phyloP scores from a whole-genome alignment of 169 alveolate species.

The Ichthyophthirius multifiliis region DNA sequence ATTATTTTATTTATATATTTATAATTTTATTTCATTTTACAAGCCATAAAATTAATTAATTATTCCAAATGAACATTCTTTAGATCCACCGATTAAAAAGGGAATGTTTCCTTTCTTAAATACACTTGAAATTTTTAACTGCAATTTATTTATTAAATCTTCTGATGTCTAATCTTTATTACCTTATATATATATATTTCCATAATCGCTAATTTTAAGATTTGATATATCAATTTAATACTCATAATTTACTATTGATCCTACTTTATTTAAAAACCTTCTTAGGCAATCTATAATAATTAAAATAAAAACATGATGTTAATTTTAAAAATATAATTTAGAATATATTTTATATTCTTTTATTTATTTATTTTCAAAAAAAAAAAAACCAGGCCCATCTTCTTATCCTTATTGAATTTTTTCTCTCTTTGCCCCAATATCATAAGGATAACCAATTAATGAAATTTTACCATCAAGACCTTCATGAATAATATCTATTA shows the following conservation, averaged over 20 bases:
- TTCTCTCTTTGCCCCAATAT: slow-evolving; percentile 33
- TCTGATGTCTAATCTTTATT: slow-evolving; percentile 3
- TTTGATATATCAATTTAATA: slow-evolving; percentile 21
- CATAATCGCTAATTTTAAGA: slow-evolving; percentile 29
- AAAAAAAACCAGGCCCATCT: slow-evolving; percentile 46
- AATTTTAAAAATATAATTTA: not conserved
- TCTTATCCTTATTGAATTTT: slow-evolving; percentile 27
- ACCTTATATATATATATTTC: slow-evolving; percentile 18
- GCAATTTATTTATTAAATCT: slow-evolving; percentile 13
- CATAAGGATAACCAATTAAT: slow-evolving; percentile 32
- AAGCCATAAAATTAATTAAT: not conserved
- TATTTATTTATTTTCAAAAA: not conserved
- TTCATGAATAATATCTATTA: slow-evolving; percentile 7
- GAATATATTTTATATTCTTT: not conserved
- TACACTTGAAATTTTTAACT: slow-evolving; percentile 11
- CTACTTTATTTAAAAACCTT: slow-evolving; percentile 23
- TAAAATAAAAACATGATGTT: not conserved
- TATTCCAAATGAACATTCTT: slow-evolving; percentile 23
- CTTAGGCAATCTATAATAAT: slow-evolving; percentile 21
- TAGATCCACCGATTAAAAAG: slow-evolving; percentile 29
- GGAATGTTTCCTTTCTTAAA: slow-evolving; percentile 17
- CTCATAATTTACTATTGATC: slow-evolving; percentile 30
- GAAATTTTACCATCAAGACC: slow-evolving; percentile 37
- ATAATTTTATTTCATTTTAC: not conserved
- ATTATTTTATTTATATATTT: too few species aligned